Evolutionary conservation across 176 grass and related monocot genomes (phyloP).

Genomic region (Carex scoparia): DNA sequence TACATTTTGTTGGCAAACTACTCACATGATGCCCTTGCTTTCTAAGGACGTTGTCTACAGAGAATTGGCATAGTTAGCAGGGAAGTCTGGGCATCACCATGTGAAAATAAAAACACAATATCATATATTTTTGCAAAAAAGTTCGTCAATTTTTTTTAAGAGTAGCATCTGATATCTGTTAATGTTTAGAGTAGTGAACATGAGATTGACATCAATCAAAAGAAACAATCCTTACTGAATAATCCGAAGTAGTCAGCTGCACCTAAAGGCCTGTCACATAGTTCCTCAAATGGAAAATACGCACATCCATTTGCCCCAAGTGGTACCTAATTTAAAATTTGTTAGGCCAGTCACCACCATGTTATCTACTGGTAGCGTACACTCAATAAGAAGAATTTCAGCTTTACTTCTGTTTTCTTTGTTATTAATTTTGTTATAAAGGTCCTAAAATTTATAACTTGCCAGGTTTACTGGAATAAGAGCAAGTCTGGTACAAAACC

Average conservation of each 20-base stretch:
- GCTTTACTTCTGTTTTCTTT: background rate
- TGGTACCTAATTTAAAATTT: conserved; percentile 41
- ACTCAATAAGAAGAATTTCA: conserved; percentile 5
- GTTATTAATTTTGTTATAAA: background rate
- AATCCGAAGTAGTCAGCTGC: conserved; percentile 95
- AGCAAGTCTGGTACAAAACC: background rate
- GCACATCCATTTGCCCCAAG: conserved; percentile 86
- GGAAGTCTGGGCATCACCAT: background rate
- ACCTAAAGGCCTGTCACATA: conserved; percentile 86
- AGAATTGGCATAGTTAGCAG: background rate
- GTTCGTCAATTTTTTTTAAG: background rate
- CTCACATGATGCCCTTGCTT: background rate
- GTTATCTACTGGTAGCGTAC: background rate
- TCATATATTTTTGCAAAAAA: background rate
- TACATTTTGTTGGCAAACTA: background rate
- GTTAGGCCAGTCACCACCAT: background rate
- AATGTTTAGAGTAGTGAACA: background rate
- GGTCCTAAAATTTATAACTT: background rate
- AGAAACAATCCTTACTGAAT: conserved; percentile 58
- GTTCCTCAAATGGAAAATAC: conserved; percentile 85
- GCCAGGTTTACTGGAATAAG: background rate
- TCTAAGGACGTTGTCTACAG: background rate
- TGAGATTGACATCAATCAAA: background rate
- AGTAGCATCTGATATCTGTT: background rate
- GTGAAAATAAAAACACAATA: background rate